Evolutionary conservation across 345 rosid species (phyloP).

Genomic region (Melastoma malabathricum): DNA sequence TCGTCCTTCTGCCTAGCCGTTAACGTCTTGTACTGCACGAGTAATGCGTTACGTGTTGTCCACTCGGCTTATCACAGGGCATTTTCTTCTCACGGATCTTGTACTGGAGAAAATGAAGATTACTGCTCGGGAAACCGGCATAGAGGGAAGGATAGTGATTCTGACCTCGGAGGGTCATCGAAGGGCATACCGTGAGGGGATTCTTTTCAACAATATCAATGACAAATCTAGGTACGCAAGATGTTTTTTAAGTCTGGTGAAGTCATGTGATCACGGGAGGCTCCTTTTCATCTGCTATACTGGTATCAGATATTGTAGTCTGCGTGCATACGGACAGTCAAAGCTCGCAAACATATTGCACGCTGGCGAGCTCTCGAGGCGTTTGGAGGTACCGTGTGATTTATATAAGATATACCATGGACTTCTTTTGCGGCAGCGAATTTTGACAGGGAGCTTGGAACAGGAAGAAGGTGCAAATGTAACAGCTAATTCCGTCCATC

Average conservation of each 20-base stretch:
- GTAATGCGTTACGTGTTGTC: background rate
- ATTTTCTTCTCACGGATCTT: conserved; percentile 39
- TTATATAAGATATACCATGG: no score
- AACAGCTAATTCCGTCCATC: conserved; percentile 63
- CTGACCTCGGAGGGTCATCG: conserved; percentile 27
- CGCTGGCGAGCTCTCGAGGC: conserved; percentile 35
- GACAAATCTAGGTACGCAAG: conserved; percentile 21
- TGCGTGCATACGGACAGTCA: conserved; percentile 42
- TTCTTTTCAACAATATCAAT: conserved; percentile 30
- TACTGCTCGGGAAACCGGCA: conserved; percentile 21
- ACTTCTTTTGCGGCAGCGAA: no score
- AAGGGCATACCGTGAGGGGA: conserved; percentile 27
- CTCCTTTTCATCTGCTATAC: background rate
- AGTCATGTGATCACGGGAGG: background rate
- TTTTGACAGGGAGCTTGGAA: background rate
- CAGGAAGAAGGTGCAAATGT: conserved; percentile 50
- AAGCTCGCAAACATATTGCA: conserved; percentile 27
- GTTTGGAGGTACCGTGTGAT: conserved; percentile 19
- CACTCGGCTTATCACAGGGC: conserved; percentile 16
- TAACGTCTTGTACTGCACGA: background rate
- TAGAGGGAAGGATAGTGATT: conserved; percentile 32
- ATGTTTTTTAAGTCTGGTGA: background rate
- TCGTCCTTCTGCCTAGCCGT: background rate
- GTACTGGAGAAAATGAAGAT: conserved; percentile 32
- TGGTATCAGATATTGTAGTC: conserved; percentile 26